Base-by-base conservation (phyloP, 306 rosid species). In the Rosa chinensis region DNA sequence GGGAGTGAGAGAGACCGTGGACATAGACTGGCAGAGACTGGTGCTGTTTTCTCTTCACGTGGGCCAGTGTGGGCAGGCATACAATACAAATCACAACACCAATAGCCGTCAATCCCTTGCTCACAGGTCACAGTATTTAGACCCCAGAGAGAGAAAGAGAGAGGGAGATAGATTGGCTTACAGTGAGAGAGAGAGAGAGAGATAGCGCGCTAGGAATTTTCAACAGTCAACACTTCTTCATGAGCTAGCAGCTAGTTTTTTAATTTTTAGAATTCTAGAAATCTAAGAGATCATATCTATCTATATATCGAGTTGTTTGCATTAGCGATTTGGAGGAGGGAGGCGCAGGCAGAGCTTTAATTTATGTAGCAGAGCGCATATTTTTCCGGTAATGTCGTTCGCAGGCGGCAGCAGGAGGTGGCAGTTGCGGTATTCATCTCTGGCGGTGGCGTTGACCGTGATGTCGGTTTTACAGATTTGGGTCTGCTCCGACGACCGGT, bases 21-120 rank as follows among this genome's bases (percentile, higher is more conserved):
- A 66, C 13, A 66, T 66, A 11, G 72, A 66, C 48, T 66, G 71
- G 49, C 72, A 28, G 66, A 35, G 70, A 37, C 80, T 32, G 80
- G 80, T 58, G 25, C 49, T 55, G 73, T 66, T 71, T 70, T 50
- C 53, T 76, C 76, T 75, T 89, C 89, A 89, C 89, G 91, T 88
- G 94, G 94, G 88, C 86, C 96, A 89, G 67, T 68, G 89, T 64
- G 79, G 92, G 70, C 48, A 66, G 78, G 76, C 70, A 55, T 87
- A 83, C 18, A 76, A 77, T 52, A 75, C 80, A 73, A 48, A 55
- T 39, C 42, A 45, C 79, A 59, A 49, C 82, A 87, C 77, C 70
- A 71, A 70, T 80, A 91, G 88, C 93, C 90, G 89, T 86, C 94
- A 87, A 81, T 90, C 84, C 70, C 40, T 78, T 82, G 75, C 75